A percentile compares a stretch with the other conserved stretches of the same genome.
Conservation (phyloP, 345 rosid species). For the Brassica juncea region DNA sequence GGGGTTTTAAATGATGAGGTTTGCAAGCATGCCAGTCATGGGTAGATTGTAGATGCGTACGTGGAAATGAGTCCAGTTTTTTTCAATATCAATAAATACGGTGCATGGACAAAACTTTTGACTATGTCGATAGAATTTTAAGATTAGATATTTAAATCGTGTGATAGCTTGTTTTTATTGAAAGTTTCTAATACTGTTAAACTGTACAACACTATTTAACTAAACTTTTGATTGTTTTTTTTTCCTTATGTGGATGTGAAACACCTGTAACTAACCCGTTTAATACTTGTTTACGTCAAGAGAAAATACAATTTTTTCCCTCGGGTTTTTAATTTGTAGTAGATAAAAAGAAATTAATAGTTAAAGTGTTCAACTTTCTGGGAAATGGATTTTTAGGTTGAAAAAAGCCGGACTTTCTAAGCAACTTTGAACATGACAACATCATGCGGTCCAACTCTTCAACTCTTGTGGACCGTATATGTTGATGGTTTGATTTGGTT, state of each 20-base stretch:
- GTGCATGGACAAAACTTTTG: slow-evolving; percentile 17
- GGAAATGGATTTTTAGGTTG: slow-evolving; percentile 33
- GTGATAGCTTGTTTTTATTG: neutral
- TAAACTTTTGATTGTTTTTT: neutral
- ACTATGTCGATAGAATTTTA: neutral
- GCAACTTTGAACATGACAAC: slow-evolving; percentile 31
- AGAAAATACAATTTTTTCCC: neutral
- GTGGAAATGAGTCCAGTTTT: neutral
- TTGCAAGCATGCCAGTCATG: slow-evolving; percentile 3
- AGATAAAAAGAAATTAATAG: neutral
- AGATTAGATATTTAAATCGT: neutral
- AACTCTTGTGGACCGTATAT: slow-evolving; percentile 35
- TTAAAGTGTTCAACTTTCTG: neutral
- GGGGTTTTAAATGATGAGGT: slow-evolving; percentile 21
- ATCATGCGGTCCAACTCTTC: slow-evolving; percentile 33
- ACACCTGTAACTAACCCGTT: neutral
- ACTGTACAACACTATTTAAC: neutral
- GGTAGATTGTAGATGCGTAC: slow-evolving; percentile 2
- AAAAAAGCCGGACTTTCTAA: slow-evolving; percentile 25
- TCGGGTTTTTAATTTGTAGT: neutral
- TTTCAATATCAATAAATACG: neutral
- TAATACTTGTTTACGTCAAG: neutral
- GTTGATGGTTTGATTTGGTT: slow-evolving; percentile 14
- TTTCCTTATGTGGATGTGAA: neutral
- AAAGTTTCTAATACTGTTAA: neutral